phyloP scores from a whole-genome alignment of 1,284 basidiomycete genomes.

The Irpex lacteus region DNA sequence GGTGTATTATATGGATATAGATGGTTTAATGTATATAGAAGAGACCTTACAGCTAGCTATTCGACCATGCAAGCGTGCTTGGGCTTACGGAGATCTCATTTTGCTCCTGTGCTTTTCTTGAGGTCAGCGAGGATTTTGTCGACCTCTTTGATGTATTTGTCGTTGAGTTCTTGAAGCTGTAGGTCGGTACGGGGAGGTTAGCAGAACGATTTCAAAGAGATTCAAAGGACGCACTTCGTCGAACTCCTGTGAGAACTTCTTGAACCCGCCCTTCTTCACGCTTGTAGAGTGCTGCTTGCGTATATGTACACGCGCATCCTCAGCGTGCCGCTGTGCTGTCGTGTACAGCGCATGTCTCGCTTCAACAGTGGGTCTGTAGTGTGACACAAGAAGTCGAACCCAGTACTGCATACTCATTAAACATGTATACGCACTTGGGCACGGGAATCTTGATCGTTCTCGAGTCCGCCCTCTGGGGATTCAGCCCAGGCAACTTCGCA shows the following conservation, averaged over 20 bases:
- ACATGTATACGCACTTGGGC: conserved; percentile 54
- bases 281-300: conserved; percentile 64
- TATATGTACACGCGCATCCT: conserved; percentile 72
- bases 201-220: not conserved
- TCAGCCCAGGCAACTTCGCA: conserved; percentile 65
- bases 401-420: not conserved
- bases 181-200: conserved; percentile 3
- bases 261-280: conserved; percentile 65
- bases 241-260: conserved; percentile 61
- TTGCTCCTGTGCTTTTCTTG: conserved; percentile 50
- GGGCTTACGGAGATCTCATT: conserved; percentile 9
- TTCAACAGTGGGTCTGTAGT: conserved; percentile 68
- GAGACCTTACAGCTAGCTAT: too few relatives aligned
- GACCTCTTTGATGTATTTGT: conserved; percentile 58
- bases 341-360: conserved; percentile 54
- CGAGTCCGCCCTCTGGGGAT: conserved; percentile 65
- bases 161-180: conserved; percentile 71
- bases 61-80: not conserved
- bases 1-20: conserved; percentile 5
- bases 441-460: conserved; percentile 75
- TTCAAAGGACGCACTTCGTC: conserved; percentile 48
- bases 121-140: conserved; percentile 62
- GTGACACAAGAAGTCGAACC: not conserved
- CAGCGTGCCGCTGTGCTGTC: conserved; percentile 57
- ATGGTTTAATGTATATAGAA: conserved; percentile 6